Percentiles rank a stretch among this genome's conserved stretches.
phyloP scores from a whole-genome alignment of 345 rosid genomes.

The Brassica nigra region DNA sequence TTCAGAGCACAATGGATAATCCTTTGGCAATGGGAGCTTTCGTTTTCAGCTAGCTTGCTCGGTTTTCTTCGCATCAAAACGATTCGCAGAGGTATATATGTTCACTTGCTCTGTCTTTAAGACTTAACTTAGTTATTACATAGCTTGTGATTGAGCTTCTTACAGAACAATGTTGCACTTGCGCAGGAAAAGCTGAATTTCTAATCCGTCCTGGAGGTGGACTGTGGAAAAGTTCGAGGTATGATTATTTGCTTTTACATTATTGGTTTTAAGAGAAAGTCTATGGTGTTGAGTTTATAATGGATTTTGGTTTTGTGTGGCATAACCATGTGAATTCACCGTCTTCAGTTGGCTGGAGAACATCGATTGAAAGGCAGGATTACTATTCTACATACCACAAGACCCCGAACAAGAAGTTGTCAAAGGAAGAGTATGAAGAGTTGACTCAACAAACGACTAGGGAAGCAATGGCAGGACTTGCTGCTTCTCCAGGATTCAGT shows the following conservation, averaged over 20 bases:
- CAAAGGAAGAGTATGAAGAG: constrained; percentile 76
- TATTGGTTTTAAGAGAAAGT: background rate
- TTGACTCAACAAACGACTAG: constrained; percentile 74
- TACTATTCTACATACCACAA: constrained; percentile 77
- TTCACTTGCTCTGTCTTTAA: background rate
- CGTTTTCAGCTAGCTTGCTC: constrained; percentile 18
- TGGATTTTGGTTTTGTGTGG: background rate
- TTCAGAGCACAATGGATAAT: constrained; percentile 73
- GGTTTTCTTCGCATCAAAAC: too few relatives aligned
- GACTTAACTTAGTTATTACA: too few relatives aligned
- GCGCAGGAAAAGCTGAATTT: background rate
- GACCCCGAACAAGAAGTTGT: constrained; percentile 57
- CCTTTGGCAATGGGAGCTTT: constrained; percentile 56
- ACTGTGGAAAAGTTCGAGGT: constrained; percentile 14
- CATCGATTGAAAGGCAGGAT: constrained; percentile 33
- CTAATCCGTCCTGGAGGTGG: too few relatives aligned
- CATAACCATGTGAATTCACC: constrained; percentile 22
- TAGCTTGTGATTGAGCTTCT: too few relatives aligned
- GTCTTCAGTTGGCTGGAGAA: constrained; percentile 16
- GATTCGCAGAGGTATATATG: background rate
- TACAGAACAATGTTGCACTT: background rate
- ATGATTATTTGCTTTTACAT: background rate
- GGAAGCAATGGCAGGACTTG: constrained; percentile 60
- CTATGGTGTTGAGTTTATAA: background rate
- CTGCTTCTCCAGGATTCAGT: constrained; percentile 71